These are phyloP conservation scores for Cupressus sempervirens DNA, from an alignment of 75 land plant genomes.

Conservation along the genomic window DNA sequence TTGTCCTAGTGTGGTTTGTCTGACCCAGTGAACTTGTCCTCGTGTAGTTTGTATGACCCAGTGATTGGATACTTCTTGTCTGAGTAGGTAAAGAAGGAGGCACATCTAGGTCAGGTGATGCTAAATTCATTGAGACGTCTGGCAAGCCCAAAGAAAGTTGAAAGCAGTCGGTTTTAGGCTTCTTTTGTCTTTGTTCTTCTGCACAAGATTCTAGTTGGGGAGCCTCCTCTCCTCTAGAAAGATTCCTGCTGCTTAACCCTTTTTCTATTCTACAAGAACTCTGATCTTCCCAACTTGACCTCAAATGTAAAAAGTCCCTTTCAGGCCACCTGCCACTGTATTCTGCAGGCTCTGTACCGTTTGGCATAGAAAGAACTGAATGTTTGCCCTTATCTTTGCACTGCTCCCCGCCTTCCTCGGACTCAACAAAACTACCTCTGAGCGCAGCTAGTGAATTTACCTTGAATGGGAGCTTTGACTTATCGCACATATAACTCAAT, in stretches of 20 bases:
- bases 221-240: constrained; percentile 17
- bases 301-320: constrained; percentile 57
- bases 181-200: constrained; percentile 48
- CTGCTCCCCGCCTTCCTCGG: constrained; percentile 23
- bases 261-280: constrained; percentile 4
- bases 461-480: constrained; percentile 19
- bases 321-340: constrained; percentile 28
- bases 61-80: constrained; percentile 17
- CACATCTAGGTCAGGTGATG: constrained; percentile 32
- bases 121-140: constrained; percentile 43
- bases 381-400: constrained; percentile 41
- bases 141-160: constrained; percentile 74
- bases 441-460: constrained; percentile 5
- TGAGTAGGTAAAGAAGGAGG: constrained; percentile 13
- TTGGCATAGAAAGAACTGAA: constrained; percentile 12
- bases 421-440: constrained; percentile 7
- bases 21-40: constrained; percentile 34
- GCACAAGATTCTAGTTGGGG: constrained; percentile 12
- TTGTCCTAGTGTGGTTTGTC: constrained; percentile 12
- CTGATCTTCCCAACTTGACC: constrained; percentile 8
- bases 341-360: constrained; percentile 13
- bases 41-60: constrained; percentile 25
- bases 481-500: constrained; percentile 58
- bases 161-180: constrained; percentile 57
- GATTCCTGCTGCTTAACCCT: constrained; percentile 15